Base-by-base conservation (phyloP, 139 green algal genomes). In the Chlorella ohadii region DNA sequence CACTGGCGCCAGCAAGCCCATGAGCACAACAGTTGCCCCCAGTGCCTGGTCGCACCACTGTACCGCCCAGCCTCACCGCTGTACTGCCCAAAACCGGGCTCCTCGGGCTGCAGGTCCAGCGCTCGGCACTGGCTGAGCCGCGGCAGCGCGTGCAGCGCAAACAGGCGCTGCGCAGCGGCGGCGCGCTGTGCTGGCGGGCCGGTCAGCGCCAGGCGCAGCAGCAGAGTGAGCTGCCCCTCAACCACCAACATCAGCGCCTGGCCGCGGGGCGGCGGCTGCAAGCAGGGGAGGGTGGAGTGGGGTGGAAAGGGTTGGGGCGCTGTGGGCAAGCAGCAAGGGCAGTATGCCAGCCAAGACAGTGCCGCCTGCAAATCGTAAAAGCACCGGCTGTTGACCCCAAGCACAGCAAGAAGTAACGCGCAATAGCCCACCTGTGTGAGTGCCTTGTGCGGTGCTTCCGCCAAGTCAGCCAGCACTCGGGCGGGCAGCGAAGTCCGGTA, bases 171-270 rank as follows among this genome's bases (percentile, higher is more conserved):
- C 13, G 92, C 92, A n/a, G 87, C 83, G 25, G 83, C 78, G 44
- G 44, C 79, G 81, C 39, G 72, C 47, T 27, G 41, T 16, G 19
- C 73, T 75, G 79, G 34, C 27, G 78, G 63, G 33, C 55, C 90
- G 23, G 92, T 82, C 47, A 87, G 65, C 33, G 85, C 85, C 71
- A 95, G 88, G 20, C 75, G 65, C 73, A 93, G 84, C 82, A 96
- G 89, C 87, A 96, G 89, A 31, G 82, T 81, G 27, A 96, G 87
- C 89, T 92, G 87, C 22, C 90, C 90, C 87, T 95, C 89, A 11
- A 90, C 41, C 75, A 94, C 88, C 28, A 89, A 77, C 67, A 93
- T 63, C 28, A 79, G 51, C 15, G 65, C 61, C 64, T 80, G 71
- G 33, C 76, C 76, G 27, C 28, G 66, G 0, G 78, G 72, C 34